Percentiles rank a stretch among this genome's conserved stretches.
phyloP scores from a whole-genome alignment of 768 basidiomycete species.

The Xerocomellus amylosporus region DNA sequence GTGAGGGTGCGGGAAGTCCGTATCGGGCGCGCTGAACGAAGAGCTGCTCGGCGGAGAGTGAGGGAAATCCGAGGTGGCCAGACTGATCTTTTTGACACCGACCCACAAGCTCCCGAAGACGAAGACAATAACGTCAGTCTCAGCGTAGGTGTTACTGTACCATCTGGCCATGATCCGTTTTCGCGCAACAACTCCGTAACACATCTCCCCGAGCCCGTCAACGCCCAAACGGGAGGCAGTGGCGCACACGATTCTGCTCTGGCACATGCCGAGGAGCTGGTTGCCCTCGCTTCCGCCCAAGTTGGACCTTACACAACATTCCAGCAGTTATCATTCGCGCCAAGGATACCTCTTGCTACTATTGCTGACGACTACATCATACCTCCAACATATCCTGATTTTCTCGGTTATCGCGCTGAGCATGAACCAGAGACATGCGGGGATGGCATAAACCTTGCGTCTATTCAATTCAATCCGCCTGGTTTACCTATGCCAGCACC shows the following conservation, averaged over 20 bases:
- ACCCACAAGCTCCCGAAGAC: constrained; percentile 43
- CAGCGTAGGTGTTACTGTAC: constrained; percentile 58
- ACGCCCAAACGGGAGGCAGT: constrained; percentile 31
- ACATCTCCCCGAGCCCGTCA: constrained; percentile 25
- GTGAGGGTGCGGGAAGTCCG: constrained; percentile 93
- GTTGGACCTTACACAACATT: constrained; percentile 89
- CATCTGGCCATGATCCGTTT: constrained; percentile 39
- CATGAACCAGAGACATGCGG: constrained; percentile 57
- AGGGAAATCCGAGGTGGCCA: constrained; percentile 59
- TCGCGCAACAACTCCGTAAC: constrained; percentile 26
- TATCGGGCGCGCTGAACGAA: constrained; percentile 82
- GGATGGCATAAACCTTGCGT: constrained; percentile 47
- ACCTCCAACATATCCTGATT: constrained; percentile 82
- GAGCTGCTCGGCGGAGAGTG: constrained; percentile 78
- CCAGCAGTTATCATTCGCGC: constrained; percentile 84
- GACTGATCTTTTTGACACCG: constrained; percentile 42
- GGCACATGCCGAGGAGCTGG: constrained; percentile 61
- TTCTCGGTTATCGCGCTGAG: constrained; percentile 64
- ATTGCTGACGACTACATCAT: constrained; percentile 91
- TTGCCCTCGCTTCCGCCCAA: constrained; percentile 64
- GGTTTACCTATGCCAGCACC: constrained; percentile 72
- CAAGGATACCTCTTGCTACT: constrained; percentile 81
- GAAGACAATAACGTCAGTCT: constrained; percentile 60
- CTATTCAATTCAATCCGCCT: constrained; percentile 73
- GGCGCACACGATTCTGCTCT: constrained; percentile 34